Evolutionary conservation across 1,284 basidiomycete species (phyloP), one percentile per base, ranked within the genome.

Genomic region (Sanguinoderma infundibulare): DNA sequence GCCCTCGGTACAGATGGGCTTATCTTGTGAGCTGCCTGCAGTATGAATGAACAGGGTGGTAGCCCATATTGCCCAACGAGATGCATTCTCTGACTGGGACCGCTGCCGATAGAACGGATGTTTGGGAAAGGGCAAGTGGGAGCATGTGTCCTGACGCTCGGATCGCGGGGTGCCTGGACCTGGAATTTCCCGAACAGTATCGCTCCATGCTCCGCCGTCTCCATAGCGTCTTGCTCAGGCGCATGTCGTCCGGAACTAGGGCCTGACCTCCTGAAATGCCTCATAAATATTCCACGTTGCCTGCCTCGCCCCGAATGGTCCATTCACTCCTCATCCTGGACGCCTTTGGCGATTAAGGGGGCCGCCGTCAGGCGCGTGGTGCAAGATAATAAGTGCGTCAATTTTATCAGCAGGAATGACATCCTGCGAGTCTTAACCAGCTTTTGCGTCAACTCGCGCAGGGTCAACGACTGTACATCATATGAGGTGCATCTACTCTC

Each of bases 241-340:
- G 49, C 56, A 30, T 35, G 39, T 28, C 28, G 32, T 22, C 35
- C 52, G 52, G 58, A 40, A 39, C 52, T 42, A 53, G 34, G 38
- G 42, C 50, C 46, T 46, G 32, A 32, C 51, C 12, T 24, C 58
- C 44, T 36, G 15, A 0, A 17, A 40, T 32, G 17, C 30, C 51
- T 32, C 49, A 51, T 60, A 58, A 59, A 20, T 58, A 32, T 20
- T 30, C 35, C 64, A 65, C 64, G 64, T 59, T 65, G 59, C 57
- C 22, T 35, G 38, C 61, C 64, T 53, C 53, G 30, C 28, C 35
- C 5, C 39, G 9, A n/a, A 57, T 17, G 44, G 46, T 28, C 20
- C n/a, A 39, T 39, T 35, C 55, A 47, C 55, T 59, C 5, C 51
- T 40, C 24, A 10, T 52, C 53, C 39, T 57, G 38, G 24, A 24